Base-by-base conservation (phyloP, 2,329 filamentous ascomycete genomes). In the Exophiala sp. region DNA sequence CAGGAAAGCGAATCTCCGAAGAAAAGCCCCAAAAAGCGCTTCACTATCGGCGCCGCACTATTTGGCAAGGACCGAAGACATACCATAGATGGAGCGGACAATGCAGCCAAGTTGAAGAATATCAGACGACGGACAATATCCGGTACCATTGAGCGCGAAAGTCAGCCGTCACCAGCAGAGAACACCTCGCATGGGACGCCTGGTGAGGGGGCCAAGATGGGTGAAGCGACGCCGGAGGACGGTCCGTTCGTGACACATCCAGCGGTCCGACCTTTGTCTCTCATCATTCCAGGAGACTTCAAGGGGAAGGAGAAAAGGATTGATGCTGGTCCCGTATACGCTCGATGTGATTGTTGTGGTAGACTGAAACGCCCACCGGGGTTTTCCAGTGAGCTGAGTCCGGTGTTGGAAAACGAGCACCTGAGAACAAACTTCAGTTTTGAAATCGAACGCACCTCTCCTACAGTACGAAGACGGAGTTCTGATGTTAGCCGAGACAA, bases 351-450 rank as follows among this genome's bases (percentile, higher is more conserved):
- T n/a, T 61, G 58, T 34, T 61, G 58, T 45, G 58, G 58, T n/a
- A 58, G 50, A 40, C 14, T 61, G 16, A 55, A 56, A 39, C 52
- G 48, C 30, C 57, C 58, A 34, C 34, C 43, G 9, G 56, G 49
- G 2, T 58, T 52, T 45, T 23, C 41, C 18, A 46, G 44, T 14
- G 58, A 56, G 19, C 53, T 61, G 3, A 59, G 55, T 32, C 58
- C 58, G 21, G 58, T 61, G 10, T 23, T 58, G 29, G 58, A 61
- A 41, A 61, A 61, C 35, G 58, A 61, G 30, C 48, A 61, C 29
- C 23, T 59, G 16, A 42, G 55, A 24, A 56, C 57, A 13, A 61
- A 61, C 40, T 59, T 58, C 46, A 57, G 56, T 45, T 61, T 58
- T 35, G 57, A 61, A 34, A 48, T 53, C 9, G 53, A 61, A 27